These are phyloP conservation scores for Nosema muscidifuracis DNA, from an alignment of 371 early-diverging fungal species.

Conservation along the genomic window DNA sequence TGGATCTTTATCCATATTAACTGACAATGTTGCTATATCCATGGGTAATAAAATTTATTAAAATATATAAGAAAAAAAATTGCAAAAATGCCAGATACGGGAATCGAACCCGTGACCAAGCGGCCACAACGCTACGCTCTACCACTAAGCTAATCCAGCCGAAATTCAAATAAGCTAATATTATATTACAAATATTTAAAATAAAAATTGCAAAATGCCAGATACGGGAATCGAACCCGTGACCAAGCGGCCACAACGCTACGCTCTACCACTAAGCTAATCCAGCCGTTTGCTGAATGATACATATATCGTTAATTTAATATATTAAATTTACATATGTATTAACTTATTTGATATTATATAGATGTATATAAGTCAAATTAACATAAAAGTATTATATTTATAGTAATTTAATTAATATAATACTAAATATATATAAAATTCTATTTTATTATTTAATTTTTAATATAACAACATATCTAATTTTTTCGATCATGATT, in stretches of 20 bases:
- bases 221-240: slow-evolving; percentile 24
- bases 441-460: too few relatives aligned
- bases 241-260: slow-evolving; percentile 25
- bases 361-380: too few relatives aligned
- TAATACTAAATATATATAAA: too few relatives aligned
- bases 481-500: too few relatives aligned
- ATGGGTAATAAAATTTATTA: slow-evolving; percentile 2
- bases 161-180: neutral
- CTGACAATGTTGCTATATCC: slow-evolving; percentile 6
- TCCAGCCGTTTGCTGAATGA: too few relatives aligned
- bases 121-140: slow-evolving; percentile 28
- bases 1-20: slow-evolving; percentile 21
- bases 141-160: slow-evolving; percentile 32
- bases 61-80: slow-evolving; percentile 6
- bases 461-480: too few relatives aligned
- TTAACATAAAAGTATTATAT: too few relatives aligned
- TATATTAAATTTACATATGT: too few relatives aligned
- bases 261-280: slow-evolving; percentile 32
- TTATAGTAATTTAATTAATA: too few relatives aligned
- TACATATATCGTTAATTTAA: too few relatives aligned
- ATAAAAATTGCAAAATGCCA: slow-evolving; percentile 12
- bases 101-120: slow-evolving; percentile 24
- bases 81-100: slow-evolving; percentile 15
- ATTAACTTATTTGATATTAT: too few relatives aligned
- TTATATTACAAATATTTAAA: neutral